Percentiles rank a stretch among this genome's conserved stretches.
phyloP scores from a whole-genome alignment of 805 yeast genomes.

The Pichia eremophila region DNA sequence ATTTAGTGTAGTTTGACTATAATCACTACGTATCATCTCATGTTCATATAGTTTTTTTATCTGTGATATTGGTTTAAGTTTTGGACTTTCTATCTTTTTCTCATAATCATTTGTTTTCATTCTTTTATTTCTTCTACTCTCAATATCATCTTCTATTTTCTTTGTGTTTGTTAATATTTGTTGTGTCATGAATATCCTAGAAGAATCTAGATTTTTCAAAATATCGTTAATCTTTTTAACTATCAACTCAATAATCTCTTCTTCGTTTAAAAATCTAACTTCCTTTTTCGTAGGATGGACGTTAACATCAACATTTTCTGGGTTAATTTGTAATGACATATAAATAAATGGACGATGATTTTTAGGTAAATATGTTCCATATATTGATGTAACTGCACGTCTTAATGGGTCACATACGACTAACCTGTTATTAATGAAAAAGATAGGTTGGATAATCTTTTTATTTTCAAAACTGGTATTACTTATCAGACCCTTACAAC shows the following conservation, averaged over 20 bases:
- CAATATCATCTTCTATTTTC: slow-evolving; percentile 6
- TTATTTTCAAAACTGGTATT: slow-evolving; percentile 64
- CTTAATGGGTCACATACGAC: slow-evolving; percentile 76
- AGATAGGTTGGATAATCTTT: slow-evolving; percentile 55
- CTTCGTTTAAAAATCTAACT: slow-evolving; percentile 77
- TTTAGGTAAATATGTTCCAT: slow-evolving; percentile 62
- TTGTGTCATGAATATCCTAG: slow-evolving; percentile 63
- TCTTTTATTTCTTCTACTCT: slow-evolving; percentile 4
- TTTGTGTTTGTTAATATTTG: slow-evolving; percentile 34
- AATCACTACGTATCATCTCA: slow-evolving; percentile 63
- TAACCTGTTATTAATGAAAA: slow-evolving; percentile 79
- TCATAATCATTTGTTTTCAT: background rate
- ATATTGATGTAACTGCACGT: slow-evolving; percentile 56
- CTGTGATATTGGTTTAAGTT: slow-evolving; percentile 7
- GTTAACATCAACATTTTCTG: slow-evolving; percentile 78
- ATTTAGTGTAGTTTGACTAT: slow-evolving; percentile 48
- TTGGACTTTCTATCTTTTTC: background rate
- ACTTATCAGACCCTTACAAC: slow-evolving; percentile 53
- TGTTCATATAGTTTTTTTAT: slow-evolving; percentile 44
- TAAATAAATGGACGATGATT: slow-evolving; percentile 74
- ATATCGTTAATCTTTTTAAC: slow-evolving; percentile 38
- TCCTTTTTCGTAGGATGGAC: slow-evolving; percentile 94
- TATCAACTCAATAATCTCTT: slow-evolving; percentile 65
- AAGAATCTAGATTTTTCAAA: slow-evolving; percentile 50
- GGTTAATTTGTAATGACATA: slow-evolving; percentile 54